Evolutionary conservation across 768 basidiomycete species (phyloP).

Genomic region (Tubosaeta sp.): DNA sequence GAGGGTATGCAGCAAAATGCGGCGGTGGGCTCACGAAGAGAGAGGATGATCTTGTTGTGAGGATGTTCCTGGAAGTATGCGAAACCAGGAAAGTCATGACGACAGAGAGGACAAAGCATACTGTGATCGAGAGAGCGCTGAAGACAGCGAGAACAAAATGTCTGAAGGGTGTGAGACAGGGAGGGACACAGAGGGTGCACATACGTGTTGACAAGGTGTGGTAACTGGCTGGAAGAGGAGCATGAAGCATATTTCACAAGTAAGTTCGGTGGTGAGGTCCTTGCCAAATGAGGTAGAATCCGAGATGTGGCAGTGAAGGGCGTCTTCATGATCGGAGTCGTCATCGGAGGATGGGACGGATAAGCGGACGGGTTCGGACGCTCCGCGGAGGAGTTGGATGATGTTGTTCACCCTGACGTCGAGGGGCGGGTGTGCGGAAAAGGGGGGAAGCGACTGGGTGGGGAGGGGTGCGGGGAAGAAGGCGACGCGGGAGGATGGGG

Average conservation of each 20-base stretch:
- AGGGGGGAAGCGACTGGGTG: neutral
- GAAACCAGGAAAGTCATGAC: conserved; percentile 69
- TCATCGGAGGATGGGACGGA: conserved; percentile 29
- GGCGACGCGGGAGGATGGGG: conserved; percentile 34
- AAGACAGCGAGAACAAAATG: conserved; percentile 87
- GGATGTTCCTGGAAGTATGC: conserved; percentile 80
- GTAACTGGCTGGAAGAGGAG: conserved; percentile 85
- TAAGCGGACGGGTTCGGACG: neutral
- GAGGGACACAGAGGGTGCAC: conserved; percentile 26
- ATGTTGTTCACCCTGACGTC: conserved; percentile 63
- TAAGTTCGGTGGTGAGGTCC: conserved; percentile 62
- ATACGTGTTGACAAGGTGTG: conserved; percentile 91
- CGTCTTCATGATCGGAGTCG: conserved; percentile 28
- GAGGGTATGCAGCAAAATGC: conserved; percentile 8
- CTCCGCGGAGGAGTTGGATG: conserved; percentile 38
- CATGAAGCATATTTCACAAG: conserved; percentile 89
- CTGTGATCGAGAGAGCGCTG: conserved; percentile 89
- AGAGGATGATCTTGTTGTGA: conserved; percentile 63
- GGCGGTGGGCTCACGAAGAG: conserved; percentile 50
- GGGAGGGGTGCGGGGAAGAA: conserved; percentile 35
- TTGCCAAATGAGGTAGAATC: conserved; percentile 44
- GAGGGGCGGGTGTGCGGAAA: conserved; percentile 7
- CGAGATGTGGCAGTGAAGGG: conserved; percentile 13
- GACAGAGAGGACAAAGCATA: conserved; percentile 79
- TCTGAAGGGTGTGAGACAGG: conserved; percentile 42